These are phyloP conservation scores for Tephrocybe sp. DNA, from an alignment of 768 basidiomycete genomes.

Conservation along the genomic window DNA sequence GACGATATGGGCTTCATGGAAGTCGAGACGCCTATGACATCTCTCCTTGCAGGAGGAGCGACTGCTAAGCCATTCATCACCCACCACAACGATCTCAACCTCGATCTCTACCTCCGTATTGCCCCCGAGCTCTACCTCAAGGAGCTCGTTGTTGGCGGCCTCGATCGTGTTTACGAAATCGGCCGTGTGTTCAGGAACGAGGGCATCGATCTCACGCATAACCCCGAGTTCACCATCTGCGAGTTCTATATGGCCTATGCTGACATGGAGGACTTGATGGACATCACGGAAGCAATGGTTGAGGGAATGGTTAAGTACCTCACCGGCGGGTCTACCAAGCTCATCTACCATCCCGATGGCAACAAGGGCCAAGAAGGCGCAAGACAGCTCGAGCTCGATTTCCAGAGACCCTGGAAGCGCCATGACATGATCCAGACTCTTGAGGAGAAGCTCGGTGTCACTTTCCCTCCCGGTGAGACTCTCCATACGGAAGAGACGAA, in stretches of 20 bases:
- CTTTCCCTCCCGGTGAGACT: slow-evolving; percentile 90
- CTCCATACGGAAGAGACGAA: slow-evolving; percentile 87
- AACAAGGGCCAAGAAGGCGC: slow-evolving; percentile 71
- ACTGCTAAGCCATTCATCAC: slow-evolving; percentile 99
- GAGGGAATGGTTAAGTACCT: slow-evolving; percentile 89
- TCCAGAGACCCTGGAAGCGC: slow-evolving; percentile 94
- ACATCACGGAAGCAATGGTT: slow-evolving; percentile 87
- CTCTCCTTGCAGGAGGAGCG: slow-evolving; percentile 93
- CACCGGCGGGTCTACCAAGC: slow-evolving; percentile 73
- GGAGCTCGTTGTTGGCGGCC: slow-evolving; percentile 93
- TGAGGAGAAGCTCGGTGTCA: slow-evolving; percentile 89
- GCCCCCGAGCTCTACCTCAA: slow-evolving; percentile 99
- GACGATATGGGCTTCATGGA: slow-evolving; percentile 94
- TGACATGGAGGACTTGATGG: slow-evolving; percentile 99
- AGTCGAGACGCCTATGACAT: slow-evolving; percentile 98
- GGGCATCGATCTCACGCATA: slow-evolving; percentile 98
- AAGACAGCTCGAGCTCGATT: slow-evolving; percentile 74
- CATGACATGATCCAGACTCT: slow-evolving; percentile 98
- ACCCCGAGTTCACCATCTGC: slow-evolving; percentile 99
- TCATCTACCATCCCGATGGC: slow-evolving; percentile 91
- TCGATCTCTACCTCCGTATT: slow-evolving; percentile 95
- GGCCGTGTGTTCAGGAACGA: slow-evolving; percentile 98
- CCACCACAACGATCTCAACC: slow-evolving; percentile 96
- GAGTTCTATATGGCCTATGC: slow-evolving; percentile 99
- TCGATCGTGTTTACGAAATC: slow-evolving; percentile 98